A percentile compares a stretch with the other conserved stretches of the same genome.
Evolutionary conservation across 805 yeast species (phyloP).

Genomic region (Candida odintsovae): DNA sequence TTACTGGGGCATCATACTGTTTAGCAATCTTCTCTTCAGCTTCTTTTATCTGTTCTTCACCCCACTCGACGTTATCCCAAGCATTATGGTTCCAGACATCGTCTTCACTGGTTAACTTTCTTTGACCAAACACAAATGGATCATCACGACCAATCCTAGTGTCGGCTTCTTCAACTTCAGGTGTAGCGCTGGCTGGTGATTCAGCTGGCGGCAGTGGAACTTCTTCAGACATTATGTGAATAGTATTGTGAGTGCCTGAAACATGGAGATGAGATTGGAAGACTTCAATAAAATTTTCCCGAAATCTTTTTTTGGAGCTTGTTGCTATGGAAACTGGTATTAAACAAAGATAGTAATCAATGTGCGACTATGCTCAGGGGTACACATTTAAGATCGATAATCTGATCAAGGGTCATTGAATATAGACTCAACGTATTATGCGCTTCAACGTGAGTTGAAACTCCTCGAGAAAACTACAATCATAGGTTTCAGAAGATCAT

Average conservation of each 20-base stretch:
- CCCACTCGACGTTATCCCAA: constrained; percentile 96
- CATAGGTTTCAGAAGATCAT: neutral
- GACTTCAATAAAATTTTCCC: no score
- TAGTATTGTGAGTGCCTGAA: neutral
- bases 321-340: no score
- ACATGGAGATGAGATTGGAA: neutral
- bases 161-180: constrained; percentile 15
- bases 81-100: constrained; percentile 94
- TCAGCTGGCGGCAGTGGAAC: neutral
- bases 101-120: constrained; percentile 62
- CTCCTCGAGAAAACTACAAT: neutral
- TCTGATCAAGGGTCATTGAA: no score
- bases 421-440: no score
- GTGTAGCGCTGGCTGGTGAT: neutral
- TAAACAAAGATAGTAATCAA: no score
- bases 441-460: no score
- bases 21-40: constrained; percentile 70
- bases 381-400: no score
- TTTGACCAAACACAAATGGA: constrained; percentile 90
- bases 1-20: constrained; percentile 81
- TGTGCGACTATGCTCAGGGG: no score
- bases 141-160: constrained; percentile 74
- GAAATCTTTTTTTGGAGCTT: neutral
- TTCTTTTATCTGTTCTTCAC: constrained; percentile 73
- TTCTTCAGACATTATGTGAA: neutral